Evolutionary conservation across 306 rosid species (phyloP).

Genomic region (Casuarina cunninghamiana): DNA sequence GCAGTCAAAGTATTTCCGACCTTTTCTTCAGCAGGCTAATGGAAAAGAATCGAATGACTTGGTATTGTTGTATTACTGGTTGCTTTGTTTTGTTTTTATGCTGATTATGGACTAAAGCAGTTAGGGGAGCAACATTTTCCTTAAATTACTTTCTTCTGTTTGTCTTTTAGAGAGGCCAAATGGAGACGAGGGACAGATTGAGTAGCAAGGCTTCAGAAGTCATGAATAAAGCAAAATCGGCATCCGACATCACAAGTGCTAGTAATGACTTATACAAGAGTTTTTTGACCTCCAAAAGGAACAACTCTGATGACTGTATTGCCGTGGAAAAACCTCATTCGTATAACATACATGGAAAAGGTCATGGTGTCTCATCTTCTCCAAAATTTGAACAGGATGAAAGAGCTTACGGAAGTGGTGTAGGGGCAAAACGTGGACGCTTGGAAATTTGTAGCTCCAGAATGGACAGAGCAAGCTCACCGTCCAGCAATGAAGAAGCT

Average conservation of each 20-base stretch:
- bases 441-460: slow-evolving; percentile 55
- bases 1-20: slow-evolving; percentile 74
- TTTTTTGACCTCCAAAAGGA: slow-evolving; percentile 41
- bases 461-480: slow-evolving; percentile 55
- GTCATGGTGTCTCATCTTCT: slow-evolving; percentile 40
- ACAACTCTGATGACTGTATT: slow-evolving; percentile 47
- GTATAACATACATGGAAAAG: slow-evolving; percentile 34
- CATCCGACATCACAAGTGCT: slow-evolving; percentile 42
- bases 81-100: slow-evolving; percentile 2
- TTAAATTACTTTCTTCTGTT: neutral
- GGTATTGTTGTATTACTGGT: slow-evolving; percentile 34
- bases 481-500: slow-evolving; percentile 55
- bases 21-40: slow-evolving; percentile 51
- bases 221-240: slow-evolving; percentile 50
- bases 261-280: slow-evolving; percentile 38
- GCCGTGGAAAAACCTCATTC: slow-evolving; percentile 52
- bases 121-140: neutral
- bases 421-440: slow-evolving; percentile 58
- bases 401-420: slow-evolving; percentile 42
- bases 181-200: slow-evolving; percentile 44
- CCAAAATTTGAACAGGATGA: slow-evolving; percentile 60
- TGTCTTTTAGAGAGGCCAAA: slow-evolving; percentile 45
- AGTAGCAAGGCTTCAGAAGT: slow-evolving; percentile 41
- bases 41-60: slow-evolving; percentile 38
- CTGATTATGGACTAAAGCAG: neutral